These are phyloP conservation scores for Phascolomyces articulosus DNA, from an alignment of 371 early-diverging fungal genomes.

Conservation along the genomic window DNA sequence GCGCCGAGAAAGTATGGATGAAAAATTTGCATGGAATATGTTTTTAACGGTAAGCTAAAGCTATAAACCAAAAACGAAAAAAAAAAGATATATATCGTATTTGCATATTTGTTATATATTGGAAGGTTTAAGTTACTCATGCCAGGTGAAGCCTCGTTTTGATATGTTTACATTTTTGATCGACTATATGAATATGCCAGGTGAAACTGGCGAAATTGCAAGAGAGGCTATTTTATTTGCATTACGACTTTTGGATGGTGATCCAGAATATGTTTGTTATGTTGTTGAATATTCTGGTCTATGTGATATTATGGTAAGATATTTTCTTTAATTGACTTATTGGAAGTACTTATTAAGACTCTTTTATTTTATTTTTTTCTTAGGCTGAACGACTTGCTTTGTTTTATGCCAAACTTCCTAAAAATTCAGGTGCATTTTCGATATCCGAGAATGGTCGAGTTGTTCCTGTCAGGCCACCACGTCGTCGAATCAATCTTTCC, in stretches of 20 bases:
- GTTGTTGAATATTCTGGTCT: slow-evolving; percentile 54
- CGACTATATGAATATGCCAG: slow-evolving; percentile 57
- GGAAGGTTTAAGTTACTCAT: not conserved
- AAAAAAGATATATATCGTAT: not conserved
- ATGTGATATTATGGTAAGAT: slow-evolving; percentile 52
- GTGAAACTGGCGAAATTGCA: slow-evolving; percentile 58
- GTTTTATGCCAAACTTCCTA: slow-evolving; percentile 46
- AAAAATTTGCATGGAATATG: slow-evolving; percentile 52
- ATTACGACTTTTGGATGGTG: slow-evolving; percentile 46
- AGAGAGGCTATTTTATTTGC: slow-evolving; percentile 54
- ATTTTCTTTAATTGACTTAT: not conserved
- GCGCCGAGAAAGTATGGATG: slow-evolving; percentile 46
- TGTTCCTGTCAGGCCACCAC: slow-evolving; percentile 39
- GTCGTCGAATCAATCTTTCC: slow-evolving; percentile 44
- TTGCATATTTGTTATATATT: not conserved
- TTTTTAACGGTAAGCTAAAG: slow-evolving; percentile 39
- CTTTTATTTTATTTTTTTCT: not conserved
- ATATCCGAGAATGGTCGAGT: slow-evolving; percentile 43
- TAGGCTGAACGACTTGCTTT: slow-evolving; percentile 50
- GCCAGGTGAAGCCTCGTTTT: slow-evolving; percentile 42
- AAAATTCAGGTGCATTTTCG: slow-evolving; percentile 47
- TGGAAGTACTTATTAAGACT: not conserved
- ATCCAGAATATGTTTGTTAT: slow-evolving; percentile 56
- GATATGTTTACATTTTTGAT: slow-evolving; percentile 54
- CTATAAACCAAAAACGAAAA: not conserved